These are phyloP conservation scores for Farysia itapuensis DNA, from an alignment of 1,284 basidiomycete species.

Conservation along the genomic window DNA sequence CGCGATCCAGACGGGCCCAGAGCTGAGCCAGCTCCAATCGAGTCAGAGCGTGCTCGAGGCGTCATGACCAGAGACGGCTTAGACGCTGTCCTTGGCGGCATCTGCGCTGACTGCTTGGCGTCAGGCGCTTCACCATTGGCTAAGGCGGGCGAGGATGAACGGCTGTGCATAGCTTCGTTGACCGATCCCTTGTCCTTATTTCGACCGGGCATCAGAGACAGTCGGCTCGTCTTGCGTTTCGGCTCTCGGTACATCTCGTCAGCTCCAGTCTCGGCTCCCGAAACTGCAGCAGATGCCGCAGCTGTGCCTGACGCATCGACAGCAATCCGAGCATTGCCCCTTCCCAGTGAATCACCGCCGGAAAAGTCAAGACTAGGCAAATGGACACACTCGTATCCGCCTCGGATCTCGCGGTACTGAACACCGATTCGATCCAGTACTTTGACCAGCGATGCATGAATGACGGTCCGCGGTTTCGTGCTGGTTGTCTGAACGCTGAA, in stretches of 20 bases:
- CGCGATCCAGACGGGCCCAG: slow-evolving; percentile 12
- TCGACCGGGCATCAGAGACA: slow-evolving; percentile 39
- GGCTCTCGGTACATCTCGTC: slow-evolving; percentile 16
- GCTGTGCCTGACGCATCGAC: slow-evolving; percentile 19
- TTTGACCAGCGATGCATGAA: slow-evolving; percentile 80
- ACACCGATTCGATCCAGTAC: slow-evolving; percentile 92
- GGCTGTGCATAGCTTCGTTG: slow-evolving; percentile 19
- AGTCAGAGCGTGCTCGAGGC: slow-evolving; percentile 34
- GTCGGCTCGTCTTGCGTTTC: slow-evolving; percentile 40
- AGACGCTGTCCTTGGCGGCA: slow-evolving; percentile 25
- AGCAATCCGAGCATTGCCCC: slow-evolving; percentile 44
- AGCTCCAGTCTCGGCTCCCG: slow-evolving; percentile 5
- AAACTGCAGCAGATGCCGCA: slow-evolving; percentile 7
- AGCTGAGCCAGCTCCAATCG: slow-evolving; percentile 29
- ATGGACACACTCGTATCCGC: slow-evolving; percentile 94
- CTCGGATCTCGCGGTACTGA: slow-evolving; percentile 83
- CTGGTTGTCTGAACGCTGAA: slow-evolving; percentile 84
- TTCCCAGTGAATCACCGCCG: slow-evolving; percentile 29
- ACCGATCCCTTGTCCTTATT: slow-evolving; percentile 30
- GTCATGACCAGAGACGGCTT: slow-evolving; percentile 15
- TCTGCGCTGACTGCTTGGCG: slow-evolving; percentile 3
- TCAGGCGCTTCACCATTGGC: slow-evolving; percentile 3
- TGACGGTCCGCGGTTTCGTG: slow-evolving; percentile 77
- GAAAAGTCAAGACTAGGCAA: slow-evolving; percentile 79
- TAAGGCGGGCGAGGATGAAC: slow-evolving; percentile 16